Percentiles rank a stretch among this genome's conserved stretches.
phyloP scores from a whole-genome alignment of 176 grass and related monocot genomes.

The Bromus sterilis region DNA sequence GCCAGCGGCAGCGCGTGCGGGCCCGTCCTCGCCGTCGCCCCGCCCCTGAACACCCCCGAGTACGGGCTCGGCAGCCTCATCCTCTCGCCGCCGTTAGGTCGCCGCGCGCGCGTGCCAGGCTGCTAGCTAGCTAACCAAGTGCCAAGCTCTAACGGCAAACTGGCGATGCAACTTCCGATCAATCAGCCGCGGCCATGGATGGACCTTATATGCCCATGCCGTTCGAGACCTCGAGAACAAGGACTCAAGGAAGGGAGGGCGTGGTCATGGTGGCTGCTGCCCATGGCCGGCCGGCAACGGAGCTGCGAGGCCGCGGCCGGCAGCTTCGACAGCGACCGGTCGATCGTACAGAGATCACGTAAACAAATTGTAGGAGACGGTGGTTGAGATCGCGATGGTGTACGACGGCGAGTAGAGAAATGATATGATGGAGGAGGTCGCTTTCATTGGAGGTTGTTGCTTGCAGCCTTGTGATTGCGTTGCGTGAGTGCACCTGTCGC shows the following conservation, averaged over 20 bases:
- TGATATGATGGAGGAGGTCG: neutral
- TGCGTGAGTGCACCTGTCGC: neutral
- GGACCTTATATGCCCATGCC: neutral
- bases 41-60: slow-evolving; percentile 39
- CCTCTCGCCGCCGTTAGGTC: neutral
- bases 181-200: neutral
- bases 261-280: neutral
- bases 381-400: neutral
- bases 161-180: neutral
- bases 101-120: neutral
- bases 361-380: neutral
- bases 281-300: slow-evolving; percentile 34
- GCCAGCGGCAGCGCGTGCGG: slow-evolving; percentile 67
- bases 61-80: slow-evolving; percentile 56
- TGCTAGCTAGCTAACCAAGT: neutral
- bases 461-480: neutral
- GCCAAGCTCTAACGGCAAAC: neutral
- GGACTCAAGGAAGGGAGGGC: too few relatives aligned
- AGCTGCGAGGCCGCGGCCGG: slow-evolving; percentile 17
- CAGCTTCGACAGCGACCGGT: slow-evolving; percentile 22
- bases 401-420: neutral
- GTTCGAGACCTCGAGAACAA: neutral
- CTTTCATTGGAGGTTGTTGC: neutral
- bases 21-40: slow-evolving; percentile 34
- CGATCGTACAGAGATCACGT: neutral